Evolutionary conservation across 2,329 filamentous ascomycete species (phyloP).

Genomic region (Phialemoniopsis sp.): DNA sequence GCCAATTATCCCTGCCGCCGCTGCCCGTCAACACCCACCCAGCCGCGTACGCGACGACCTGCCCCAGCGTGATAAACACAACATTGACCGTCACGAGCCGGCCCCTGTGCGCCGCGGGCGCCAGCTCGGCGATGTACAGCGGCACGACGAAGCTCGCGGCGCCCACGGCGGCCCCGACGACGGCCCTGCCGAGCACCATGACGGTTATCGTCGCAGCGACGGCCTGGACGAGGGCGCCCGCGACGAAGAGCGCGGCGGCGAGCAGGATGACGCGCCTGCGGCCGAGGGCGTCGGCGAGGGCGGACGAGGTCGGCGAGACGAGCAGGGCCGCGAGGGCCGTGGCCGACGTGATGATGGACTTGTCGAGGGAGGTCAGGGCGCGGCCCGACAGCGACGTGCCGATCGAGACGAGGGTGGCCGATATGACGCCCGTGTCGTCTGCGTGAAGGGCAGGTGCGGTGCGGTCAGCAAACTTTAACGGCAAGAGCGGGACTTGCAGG

Average conservation of each 20-base stretch:
- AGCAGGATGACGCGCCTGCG: slow-evolving; percentile 59
- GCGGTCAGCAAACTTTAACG: neutral
- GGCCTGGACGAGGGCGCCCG: slow-evolving; percentile 65
- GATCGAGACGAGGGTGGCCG: slow-evolving; percentile 62
- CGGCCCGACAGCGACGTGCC: slow-evolving; percentile 53
- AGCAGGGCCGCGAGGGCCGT: slow-evolving; percentile 64
- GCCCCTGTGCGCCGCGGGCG: slow-evolving; percentile 72
- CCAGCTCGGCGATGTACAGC: slow-evolving; percentile 83
- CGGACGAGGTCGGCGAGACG: slow-evolving; percentile 58
- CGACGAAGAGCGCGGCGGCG: slow-evolving; percentile 63
- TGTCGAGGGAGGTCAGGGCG: slow-evolving; percentile 58
- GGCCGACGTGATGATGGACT: slow-evolving; percentile 66
- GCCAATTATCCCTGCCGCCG: slow-evolving; percentile 63
- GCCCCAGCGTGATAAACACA: slow-evolving; percentile 81
- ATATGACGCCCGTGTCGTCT: slow-evolving; percentile 68
- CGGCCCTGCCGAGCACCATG: slow-evolving; percentile 65
- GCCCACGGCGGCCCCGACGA: slow-evolving; percentile 71
- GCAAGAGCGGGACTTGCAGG: slow-evolving; percentile 1
- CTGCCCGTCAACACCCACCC: slow-evolving; percentile 70
- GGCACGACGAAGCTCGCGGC: slow-evolving; percentile 79
- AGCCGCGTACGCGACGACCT: slow-evolving; percentile 82
- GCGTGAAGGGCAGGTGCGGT: slow-evolving; percentile 3
- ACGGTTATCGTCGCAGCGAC: slow-evolving; percentile 47
- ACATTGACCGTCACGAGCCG: slow-evolving; percentile 77
- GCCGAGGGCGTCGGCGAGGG: slow-evolving; percentile 59